Base-by-base conservation (phyloP, 1,284 basidiomycete species). In the Dichomitus squalens region DNA sequence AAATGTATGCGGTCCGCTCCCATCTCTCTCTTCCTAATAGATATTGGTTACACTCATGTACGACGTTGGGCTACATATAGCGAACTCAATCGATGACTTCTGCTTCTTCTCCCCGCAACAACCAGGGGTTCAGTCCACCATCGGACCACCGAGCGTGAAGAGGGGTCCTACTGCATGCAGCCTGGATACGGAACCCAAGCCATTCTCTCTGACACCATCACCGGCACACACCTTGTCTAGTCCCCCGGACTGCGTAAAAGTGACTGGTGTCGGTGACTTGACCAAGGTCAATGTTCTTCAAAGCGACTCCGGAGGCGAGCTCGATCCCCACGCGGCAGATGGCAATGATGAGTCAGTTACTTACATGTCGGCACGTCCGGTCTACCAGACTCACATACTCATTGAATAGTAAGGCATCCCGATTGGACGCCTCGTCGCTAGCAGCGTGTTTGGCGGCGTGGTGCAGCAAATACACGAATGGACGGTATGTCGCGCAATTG, bases 181-280 rank as follows among this genome's bases (percentile, higher is more conserved):
- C 82, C 75, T 55, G 83, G 83, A 31, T 82, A 83, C 54, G 88
- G 88, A 18, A 85, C 87, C 2, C 85, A 87, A 41, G 71, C 91
- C 58, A 92, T 95, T 61, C 92, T 91, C 21, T 79, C 85, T 55
- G 90, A 88, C n/a, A 76, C 89, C 14, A 84, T 94, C 68, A 78
- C 75, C 18, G 85, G 86, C 50, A 91, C 85, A 14, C 89, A 91
- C 69, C 86, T 85, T 61, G 76, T 85, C 57, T 76, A 82, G 68
- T n/a, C 83, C 92, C 4, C 82, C 86, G 31, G 83, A 87, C 71
- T 91, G 84, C 67, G 77, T 90, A 23, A 87, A 90, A 68, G 73
- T 90, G 53, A 86, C 84, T 49, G 89, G 86, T 47, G 71, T 79
- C 44, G 88, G 87, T 23, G 81, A 92, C 65, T 70, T 90, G 55